phyloP scores from a whole-genome alignment of 192 early-diverging fungal genomes.

The Mortierella hygrophila region DNA sequence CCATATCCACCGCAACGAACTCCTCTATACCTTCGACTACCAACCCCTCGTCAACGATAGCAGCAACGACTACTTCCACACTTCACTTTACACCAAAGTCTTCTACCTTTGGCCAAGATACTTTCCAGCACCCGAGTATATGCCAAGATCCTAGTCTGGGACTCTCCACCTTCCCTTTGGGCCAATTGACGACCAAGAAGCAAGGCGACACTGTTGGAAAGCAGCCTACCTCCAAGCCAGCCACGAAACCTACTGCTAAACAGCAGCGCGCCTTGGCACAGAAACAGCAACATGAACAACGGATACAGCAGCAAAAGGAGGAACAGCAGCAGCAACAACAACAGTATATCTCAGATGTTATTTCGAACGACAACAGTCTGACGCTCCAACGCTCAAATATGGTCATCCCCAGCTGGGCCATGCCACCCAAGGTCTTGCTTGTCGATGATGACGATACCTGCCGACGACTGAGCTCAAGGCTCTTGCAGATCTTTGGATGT shows the following conservation, averaged over 20 bases:
- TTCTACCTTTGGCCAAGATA: constrained; percentile 25
- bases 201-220: not conserved
- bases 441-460: constrained; percentile 80
- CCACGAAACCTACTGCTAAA: constrained; percentile 10
- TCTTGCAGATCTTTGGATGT: constrained; percentile 77
- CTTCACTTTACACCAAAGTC: constrained; percentile 34
- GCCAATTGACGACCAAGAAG: constrained; percentile 33
- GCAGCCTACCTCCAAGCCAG: not conserved
- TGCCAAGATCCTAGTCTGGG: constrained; percentile 49
- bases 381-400: constrained; percentile 35
- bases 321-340: constrained; percentile 32
- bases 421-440: constrained; percentile 71
- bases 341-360: constrained; percentile 18
- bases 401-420: constrained; percentile 59
- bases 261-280: constrained; percentile 26
- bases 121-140: constrained; percentile 37
- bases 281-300: constrained; percentile 28
- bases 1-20: not conserved
- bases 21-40: constrained; percentile 12
- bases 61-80: constrained; percentile 16
- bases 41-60: constrained; percentile 21
- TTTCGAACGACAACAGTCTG: constrained; percentile 14
- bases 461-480: constrained; percentile 62
- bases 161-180: constrained; percentile 25
- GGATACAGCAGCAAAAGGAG: constrained; percentile 19